Conservation (phyloP, 108 stramenopile genomes). For the Fistulifera pelliculosa region DNA sequence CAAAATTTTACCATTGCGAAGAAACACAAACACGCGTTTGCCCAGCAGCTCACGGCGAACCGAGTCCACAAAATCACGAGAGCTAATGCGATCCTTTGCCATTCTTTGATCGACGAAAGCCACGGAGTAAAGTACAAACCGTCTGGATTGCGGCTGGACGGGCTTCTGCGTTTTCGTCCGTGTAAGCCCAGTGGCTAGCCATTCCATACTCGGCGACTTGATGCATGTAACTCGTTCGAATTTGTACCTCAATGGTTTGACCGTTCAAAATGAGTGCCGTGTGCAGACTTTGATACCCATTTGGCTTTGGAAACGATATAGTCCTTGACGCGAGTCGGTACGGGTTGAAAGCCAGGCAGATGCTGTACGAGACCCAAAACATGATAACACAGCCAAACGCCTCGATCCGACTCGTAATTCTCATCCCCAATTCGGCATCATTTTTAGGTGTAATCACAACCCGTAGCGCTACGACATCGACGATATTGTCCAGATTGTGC, state of each 20-base stretch:
- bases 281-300: constrained; percentile 90
- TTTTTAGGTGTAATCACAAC: constrained; percentile 75
- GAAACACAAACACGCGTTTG: constrained; percentile 87
- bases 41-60: constrained; percentile 80
- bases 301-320: constrained; percentile 92
- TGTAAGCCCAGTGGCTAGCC: constrained; percentile 91
- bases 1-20: constrained; percentile 83
- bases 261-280: constrained; percentile 81
- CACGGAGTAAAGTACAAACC: constrained; percentile 78
- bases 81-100: constrained; percentile 74
- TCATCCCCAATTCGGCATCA: constrained; percentile 19
- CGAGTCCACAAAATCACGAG: constrained; percentile 80
- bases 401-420: constrained; percentile 43
- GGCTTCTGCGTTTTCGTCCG: constrained; percentile 44
- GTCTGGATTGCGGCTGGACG: constrained; percentile 14
- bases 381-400: constrained; percentile 91
- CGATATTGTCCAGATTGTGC: constrained; percentile 75
- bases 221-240: constrained; percentile 88
- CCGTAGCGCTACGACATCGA: constrained; percentile 88
- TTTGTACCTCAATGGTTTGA: constrained; percentile 92
- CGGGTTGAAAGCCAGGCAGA: constrained; percentile 79
- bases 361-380: constrained; percentile 87
- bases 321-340: constrained; percentile 87
- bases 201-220: constrained; percentile 91
- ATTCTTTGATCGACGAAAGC: constrained; percentile 85